These are phyloP conservation scores for Euclidium syriacum DNA, from an alignment of 345 rosid genomes.

Conservation along the genomic window DNA sequence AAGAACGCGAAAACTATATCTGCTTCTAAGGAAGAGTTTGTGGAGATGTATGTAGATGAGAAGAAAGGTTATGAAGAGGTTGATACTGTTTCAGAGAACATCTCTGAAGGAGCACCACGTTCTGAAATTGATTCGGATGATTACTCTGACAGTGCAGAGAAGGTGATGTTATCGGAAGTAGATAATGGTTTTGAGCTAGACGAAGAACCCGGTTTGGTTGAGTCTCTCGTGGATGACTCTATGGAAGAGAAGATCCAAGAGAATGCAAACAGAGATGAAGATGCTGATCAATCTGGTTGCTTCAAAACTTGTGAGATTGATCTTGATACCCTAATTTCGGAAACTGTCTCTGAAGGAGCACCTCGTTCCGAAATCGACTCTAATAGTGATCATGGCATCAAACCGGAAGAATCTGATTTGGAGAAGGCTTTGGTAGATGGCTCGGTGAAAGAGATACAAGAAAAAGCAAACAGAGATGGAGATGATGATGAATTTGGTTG, in stretches of 20 bases:
- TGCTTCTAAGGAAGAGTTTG: conserved; percentile 29
- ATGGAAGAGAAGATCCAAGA: conserved; percentile 2
- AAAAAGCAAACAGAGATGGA: conserved; percentile 1
- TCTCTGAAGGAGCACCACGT: conserved; percentile 36
- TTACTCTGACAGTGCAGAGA: conserved; percentile 9
- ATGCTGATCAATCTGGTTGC: conserved; percentile 1
- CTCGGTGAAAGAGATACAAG: conserved; percentile 1
- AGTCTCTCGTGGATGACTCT: conserved; percentile 1
- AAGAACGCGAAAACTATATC: conserved; percentile 43
- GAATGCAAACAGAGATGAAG: conserved; percentile 1
- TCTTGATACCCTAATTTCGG: conserved; percentile 29
- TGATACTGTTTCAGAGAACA: conserved; percentile 26
- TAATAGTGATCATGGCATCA: conserved; percentile 15
- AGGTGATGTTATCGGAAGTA: conserved; percentile 3
- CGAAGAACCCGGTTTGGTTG: neutral
- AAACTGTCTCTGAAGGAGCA: conserved; percentile 36
- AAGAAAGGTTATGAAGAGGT: conserved; percentile 19
- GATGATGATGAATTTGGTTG: neutral
- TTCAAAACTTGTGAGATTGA: too few relatives aligned
- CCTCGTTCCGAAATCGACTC: conserved; percentile 34
- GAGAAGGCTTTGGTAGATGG: conserved; percentile 6
- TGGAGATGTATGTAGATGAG: conserved; percentile 41
- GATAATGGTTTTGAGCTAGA: neutral
- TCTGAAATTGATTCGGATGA: conserved; percentile 36
- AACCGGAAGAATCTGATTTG: neutral